Base-by-base conservation (phyloP, 169 alveolate genomes). In the Theileria equi region DNA sequence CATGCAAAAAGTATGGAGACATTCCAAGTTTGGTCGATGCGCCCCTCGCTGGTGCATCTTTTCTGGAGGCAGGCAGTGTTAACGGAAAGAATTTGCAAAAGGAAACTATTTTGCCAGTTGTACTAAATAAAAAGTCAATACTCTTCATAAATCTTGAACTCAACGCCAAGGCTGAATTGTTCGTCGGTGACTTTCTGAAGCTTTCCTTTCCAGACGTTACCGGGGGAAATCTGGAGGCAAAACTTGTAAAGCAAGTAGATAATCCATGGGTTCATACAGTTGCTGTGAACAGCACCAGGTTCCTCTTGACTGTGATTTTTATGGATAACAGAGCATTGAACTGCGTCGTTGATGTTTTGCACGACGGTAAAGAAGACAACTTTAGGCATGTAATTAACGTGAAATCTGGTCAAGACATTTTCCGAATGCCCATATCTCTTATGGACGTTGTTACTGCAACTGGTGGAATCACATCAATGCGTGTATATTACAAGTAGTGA, bases 401-500 rank as follows among this genome's bases (percentile, higher is more conserved):
- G 34, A 43, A 28, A 16, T 50, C 61, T 16, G 1, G 6, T 21
- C 34, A 31, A 3, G 43, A 5, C 21, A n/a, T n/a, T 13, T 38
- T 38, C 13, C 13, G 19, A 38, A 28, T 31, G 17, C 67, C 67
- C 1, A n/a, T 43, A 28, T 28, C 35, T 11, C 23, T 61, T 23
- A 73, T 62, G 61, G 78, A 73, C 41, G 48, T 73, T 11, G 83
- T 73, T 21, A 50, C 35, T 25, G 71, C 83, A 48, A 62, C 40
- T 28, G 83, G 83, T 5, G 55, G 60, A 28, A 68, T 63, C 25
- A 19, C 45, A 25, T 74, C 78, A 34, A 73, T 73, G 83, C 76
- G 83, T 26, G 79, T 73, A 31, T 28, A 57, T 41, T 36, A 28
- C 66, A 38, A 47, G 45, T 36, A 26, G n/a, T 11, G 13, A 6